These are phyloP conservation scores for Colletotrichum chlorophyti DNA, from an alignment of 2,329 filamentous ascomycete genomes.

Conservation along the genomic window DNA sequence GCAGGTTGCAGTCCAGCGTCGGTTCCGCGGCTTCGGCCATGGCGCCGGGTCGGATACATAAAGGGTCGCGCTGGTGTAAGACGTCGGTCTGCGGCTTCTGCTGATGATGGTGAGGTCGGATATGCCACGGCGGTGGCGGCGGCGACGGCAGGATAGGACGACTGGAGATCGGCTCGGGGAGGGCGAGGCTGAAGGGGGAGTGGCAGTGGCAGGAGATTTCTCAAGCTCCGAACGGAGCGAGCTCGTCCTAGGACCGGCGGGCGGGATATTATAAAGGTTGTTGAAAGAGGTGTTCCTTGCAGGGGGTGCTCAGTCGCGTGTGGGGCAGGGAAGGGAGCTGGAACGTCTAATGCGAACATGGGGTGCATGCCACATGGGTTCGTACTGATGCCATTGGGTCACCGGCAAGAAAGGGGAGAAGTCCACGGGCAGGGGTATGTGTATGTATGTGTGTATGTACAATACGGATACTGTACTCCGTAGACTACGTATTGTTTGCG, in stretches of 20 bases:
- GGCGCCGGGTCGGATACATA: conserved; percentile 23
- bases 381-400: conserved; percentile 28
- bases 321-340: conserved; percentile 31
- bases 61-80: neutral
- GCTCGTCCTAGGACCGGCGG: conserved; percentile 33
- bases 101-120: conserved; percentile 1
- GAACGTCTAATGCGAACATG: conserved; percentile 31
- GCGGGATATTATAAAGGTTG: conserved; percentile 28
- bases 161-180: conserved; percentile 21
- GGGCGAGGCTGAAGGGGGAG: conserved; percentile 36
- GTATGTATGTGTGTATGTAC: too few species aligned
- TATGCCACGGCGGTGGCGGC: conserved; percentile 2
- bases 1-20: conserved; percentile 52
- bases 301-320: conserved; percentile 24
- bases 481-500: too few species aligned
- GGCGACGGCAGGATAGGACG: neutral
- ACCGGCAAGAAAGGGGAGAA: conserved; percentile 20
- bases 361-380: conserved; percentile 30
- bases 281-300: conserved; percentile 29
- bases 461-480: too few species aligned
- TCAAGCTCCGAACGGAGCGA: conserved; percentile 48
- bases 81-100: neutral
- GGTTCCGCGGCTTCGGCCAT: conserved; percentile 32
- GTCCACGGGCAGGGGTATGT: conserved; percentile 4
- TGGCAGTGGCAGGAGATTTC: conserved; percentile 44